Evolutionary conservation across 2,329 filamentous ascomycete species (phyloP), one percentile per base, ranked within the genome.

Genomic region (Sclerotiophoma versabilis): DNA sequence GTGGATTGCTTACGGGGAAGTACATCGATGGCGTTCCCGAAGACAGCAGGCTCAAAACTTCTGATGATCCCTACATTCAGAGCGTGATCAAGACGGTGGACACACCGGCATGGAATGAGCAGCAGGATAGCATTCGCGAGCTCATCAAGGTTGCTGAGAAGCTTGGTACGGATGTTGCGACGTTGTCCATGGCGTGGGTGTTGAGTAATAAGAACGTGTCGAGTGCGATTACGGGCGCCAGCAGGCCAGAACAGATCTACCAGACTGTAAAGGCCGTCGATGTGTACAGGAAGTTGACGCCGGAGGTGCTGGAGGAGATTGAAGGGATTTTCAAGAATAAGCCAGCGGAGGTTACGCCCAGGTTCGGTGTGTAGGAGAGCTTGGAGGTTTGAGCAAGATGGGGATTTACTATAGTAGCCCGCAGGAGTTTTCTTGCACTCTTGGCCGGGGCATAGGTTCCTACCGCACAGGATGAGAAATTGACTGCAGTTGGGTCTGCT

Each of bases 21-120:
- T 87, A 87, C 77, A 83, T 86, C 70, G 78, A 85, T 58, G 83
- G 83, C 38, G 81, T 86, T 39, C 83, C 84, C 8, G 79, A 82
- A 62, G 83, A 81, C 63, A 84, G 81, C 23, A 79, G 87, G 23
- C 78, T 87, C 53, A 81, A 81, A 11, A 79, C 81, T 63, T 80
- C 80, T 34, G 77, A 82, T 45, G 80, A 87, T 56, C 78, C 81
- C 46, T 87, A 82, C 68, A 79, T 87, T 62, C 75, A 80, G 54
- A 41, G 30, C 10, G 41, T 70, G 1, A 62, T 65, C 33, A 76
- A 77, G 61, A 74, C 64, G 4, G 74, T 79, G 52, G 79, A 76
- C 5, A 71, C 76, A 46, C 81, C 84, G 42, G 74, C 73, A 39
- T 87, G 84, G 83, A 78, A 84, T 44, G 76, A 73, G 46, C 72